Evolutionary conservation across 139 green algal genomes (phyloP).

Genomic region (Axilococcus clingmanii): DNA sequence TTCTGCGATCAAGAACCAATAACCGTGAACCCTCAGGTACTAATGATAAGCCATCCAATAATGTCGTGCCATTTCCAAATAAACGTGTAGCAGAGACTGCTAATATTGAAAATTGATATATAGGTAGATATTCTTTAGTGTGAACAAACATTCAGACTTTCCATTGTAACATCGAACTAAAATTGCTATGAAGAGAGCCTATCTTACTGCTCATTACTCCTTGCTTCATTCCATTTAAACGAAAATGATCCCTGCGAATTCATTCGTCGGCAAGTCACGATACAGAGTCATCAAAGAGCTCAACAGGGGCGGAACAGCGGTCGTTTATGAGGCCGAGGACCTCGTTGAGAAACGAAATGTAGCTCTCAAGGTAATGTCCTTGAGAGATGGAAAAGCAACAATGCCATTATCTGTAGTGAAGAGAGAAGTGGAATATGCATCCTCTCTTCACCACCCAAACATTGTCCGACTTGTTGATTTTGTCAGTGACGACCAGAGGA

Average conservation of each 20-base stretch:
- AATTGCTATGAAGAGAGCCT: no score
- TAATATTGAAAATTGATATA: no score
- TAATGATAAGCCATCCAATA: no score
- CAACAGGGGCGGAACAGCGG: constrained; percentile 21
- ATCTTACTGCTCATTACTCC: no score
- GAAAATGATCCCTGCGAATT: constrained; percentile 1
- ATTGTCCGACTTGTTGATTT: constrained; percentile 21
- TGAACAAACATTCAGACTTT: no score
- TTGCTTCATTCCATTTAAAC: no score
- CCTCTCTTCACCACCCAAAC: constrained; percentile 12
- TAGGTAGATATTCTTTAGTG: no score
- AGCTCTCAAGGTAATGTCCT: constrained; percentile 20
- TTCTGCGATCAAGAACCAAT: no score
- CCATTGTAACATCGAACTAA: no score
- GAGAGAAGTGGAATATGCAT: constrained; percentile 20
- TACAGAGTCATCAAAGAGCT: constrained; percentile 17
- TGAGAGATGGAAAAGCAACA: constrained; percentile 2
- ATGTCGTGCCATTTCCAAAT: no score
- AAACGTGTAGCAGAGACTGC: no score
- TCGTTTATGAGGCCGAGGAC: constrained; percentile 12
- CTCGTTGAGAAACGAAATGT: background rate
- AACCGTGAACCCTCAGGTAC: no score
- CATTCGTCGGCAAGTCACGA: constrained; percentile 8
- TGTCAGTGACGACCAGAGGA: constrained; percentile 6
- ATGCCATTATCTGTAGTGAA: constrained; percentile 1